phyloP scores from a whole-genome alignment of 2,329 filamentous ascomycete species.

The Ophiostoma sp. region DNA sequence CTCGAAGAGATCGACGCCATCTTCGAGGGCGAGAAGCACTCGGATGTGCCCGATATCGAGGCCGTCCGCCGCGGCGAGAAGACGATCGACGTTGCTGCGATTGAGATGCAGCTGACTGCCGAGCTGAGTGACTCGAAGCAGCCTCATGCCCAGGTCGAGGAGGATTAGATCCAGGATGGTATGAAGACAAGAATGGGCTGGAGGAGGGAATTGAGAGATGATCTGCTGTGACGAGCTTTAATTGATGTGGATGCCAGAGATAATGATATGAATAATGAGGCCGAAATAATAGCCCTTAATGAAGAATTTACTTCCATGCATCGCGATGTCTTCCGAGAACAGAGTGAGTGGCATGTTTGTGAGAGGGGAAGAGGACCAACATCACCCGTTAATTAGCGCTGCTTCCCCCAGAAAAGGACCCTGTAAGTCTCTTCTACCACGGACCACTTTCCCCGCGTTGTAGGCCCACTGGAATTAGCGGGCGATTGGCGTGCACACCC shows the following conservation, averaged over 20 bases:
- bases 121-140: constrained; percentile 14
- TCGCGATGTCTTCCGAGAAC: not conserved
- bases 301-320: not conserved
- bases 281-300: not conserved
- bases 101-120: constrained; percentile 31
- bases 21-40: constrained; percentile 41
- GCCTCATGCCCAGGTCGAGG: not conserved
- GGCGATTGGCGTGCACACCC: not conserved
- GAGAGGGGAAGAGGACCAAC: not conserved
- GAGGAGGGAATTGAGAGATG: too few relatives aligned
- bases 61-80: constrained; percentile 33
- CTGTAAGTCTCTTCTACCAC: not conserved
- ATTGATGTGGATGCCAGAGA: not conserved
- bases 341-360: not conserved
- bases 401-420: not conserved
- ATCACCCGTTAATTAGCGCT: not conserved
- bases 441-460: constrained; percentile 11
- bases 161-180: not conserved
- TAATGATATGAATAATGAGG: not conserved
- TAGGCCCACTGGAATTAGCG: constrained; percentile 6
- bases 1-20: constrained; percentile 43
- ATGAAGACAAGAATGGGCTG: not conserved
- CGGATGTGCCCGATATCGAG: constrained; percentile 35
- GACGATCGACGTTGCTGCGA: constrained; percentile 30
- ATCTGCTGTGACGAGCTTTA: too few relatives aligned